phyloP scores from a whole-genome alignment of 1,284 basidiomycete species.

The Cutaneotrichosporon sp. region DNA sequence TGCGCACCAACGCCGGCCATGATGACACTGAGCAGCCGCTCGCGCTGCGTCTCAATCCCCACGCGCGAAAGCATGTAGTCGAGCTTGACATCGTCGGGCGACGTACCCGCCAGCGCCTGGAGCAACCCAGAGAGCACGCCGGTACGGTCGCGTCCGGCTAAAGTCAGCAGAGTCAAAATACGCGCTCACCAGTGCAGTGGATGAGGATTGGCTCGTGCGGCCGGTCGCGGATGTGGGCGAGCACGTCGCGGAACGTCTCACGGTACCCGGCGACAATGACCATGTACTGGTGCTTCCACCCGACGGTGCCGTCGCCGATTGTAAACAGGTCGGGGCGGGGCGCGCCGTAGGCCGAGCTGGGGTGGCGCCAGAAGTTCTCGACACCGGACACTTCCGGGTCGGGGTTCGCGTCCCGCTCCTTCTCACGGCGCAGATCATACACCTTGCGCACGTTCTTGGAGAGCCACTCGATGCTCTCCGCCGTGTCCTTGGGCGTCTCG shows the following conservation, averaged over 20 bases:
- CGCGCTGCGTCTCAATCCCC: slow-evolving; percentile 23
- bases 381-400: slow-evolving; percentile 14
- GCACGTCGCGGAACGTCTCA: slow-evolving; percentile 16
- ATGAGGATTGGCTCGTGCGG: slow-evolving; percentile 17
- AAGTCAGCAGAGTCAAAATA: background rate
- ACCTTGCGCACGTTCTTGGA: slow-evolving; percentile 9
- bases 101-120: slow-evolving; percentile 19
- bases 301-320: slow-evolving; percentile 13
- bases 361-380: slow-evolving; percentile 11
- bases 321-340: slow-evolving; percentile 14
- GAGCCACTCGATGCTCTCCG: slow-evolving; percentile 14
- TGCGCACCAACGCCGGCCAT: slow-evolving; percentile 2
- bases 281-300: slow-evolving; percentile 16
- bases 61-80: slow-evolving; percentile 24
- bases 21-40: slow-evolving; percentile 8
- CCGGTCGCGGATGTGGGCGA: slow-evolving; percentile 17
- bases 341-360: slow-evolving; percentile 2
- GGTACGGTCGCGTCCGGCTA: slow-evolving; percentile 23
- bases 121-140: slow-evolving; percentile 20
- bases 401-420: slow-evolving; percentile 10
- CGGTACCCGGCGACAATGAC: slow-evolving; percentile 9
- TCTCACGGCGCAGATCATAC: slow-evolving; percentile 17
- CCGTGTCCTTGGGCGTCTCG: slow-evolving; percentile 4
- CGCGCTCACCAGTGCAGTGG: slow-evolving; percentile 22
- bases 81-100: slow-evolving; percentile 8